These are phyloP conservation scores for Onygena corvina DNA, from an alignment of 2,329 filamentous ascomycete species.

Conservation along the genomic window DNA sequence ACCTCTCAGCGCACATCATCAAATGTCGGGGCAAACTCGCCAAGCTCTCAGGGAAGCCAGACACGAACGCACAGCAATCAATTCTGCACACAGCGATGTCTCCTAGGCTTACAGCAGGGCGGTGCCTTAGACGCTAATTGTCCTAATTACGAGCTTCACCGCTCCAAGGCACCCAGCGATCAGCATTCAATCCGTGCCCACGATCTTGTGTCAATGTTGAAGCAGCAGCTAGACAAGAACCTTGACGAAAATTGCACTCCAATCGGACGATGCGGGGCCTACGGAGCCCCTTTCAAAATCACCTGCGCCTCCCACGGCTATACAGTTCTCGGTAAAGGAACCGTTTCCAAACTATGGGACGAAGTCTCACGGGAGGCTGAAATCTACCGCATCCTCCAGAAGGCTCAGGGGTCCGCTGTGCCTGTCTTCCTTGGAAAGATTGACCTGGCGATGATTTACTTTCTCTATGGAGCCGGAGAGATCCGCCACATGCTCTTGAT, in stretches of 20 bases:
- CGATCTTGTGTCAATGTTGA: conserved; percentile 17
- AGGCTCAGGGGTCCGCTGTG: conserved; percentile 21
- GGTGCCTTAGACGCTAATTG: conserved; percentile 18
- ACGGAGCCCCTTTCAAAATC: conserved; percentile 23
- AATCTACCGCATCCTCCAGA: conserved; percentile 19
- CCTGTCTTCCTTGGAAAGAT: conserved; percentile 23
- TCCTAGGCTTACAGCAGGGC: conserved; percentile 20
- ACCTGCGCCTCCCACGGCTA: conserved; percentile 20
- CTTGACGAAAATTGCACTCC: conserved; percentile 22
- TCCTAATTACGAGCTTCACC: conserved; percentile 20
- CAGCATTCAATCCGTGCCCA: conserved; percentile 16
- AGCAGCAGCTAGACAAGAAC: conserved; percentile 21
- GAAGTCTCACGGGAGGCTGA: conserved; percentile 20
- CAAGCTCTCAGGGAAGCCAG: not conserved
- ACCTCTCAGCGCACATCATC: conserved; percentile 11
- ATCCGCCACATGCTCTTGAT: conserved; percentile 26
- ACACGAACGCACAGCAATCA: conserved; percentile 12
- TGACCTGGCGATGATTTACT: conserved; percentile 20
- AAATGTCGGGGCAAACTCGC: conserved; percentile 9
- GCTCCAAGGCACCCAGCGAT: conserved; percentile 10
- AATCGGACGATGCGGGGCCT: conserved; percentile 20
- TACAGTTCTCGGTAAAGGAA: conserved; percentile 24
- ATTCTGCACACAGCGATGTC: conserved; percentile 23
- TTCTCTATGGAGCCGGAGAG: conserved; percentile 21
- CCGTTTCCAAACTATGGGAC: conserved; percentile 20